Percentiles rank a stretch among this genome's conserved stretches.
These are phyloP conservation scores for Populus tremula DNA, from an alignment of 345 rosid species.

Conservation along the genomic window DNA sequence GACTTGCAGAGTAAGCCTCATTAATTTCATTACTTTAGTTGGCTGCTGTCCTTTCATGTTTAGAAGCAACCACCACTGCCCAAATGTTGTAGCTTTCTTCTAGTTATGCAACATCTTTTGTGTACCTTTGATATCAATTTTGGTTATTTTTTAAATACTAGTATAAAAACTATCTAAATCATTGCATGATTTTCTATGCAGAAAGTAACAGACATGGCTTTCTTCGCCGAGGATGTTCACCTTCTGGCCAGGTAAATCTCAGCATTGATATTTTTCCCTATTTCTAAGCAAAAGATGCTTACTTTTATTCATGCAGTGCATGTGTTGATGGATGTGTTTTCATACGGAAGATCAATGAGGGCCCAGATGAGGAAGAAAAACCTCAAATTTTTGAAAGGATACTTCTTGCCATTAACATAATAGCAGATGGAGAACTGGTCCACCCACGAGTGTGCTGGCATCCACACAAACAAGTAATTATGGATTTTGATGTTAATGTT, in stretches of 20 bases:
- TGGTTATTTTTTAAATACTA: background rate
- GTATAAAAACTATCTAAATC: background rate
- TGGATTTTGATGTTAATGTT: background rate
- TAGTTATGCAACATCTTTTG: background rate
- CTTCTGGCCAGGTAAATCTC: constrained; percentile 74
- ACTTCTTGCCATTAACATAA: constrained; percentile 62
- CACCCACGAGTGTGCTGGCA: constrained; percentile 96
- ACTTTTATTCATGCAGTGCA: constrained; percentile 42
- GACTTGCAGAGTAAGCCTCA: background rate
- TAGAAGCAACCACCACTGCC: background rate
- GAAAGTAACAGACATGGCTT: constrained; percentile 91
- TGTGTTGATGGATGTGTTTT: constrained; percentile 73
- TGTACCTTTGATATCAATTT: background rate
- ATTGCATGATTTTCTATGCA: constrained; percentile 26
- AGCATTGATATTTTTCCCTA: constrained; percentile 3
- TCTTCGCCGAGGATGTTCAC: constrained; percentile 91
- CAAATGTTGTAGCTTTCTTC: background rate
- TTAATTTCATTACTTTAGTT: background rate
- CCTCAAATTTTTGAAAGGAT: constrained; percentile 62
- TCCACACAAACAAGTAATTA: constrained; percentile 77
- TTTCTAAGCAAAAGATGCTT: constrained; percentile 6
- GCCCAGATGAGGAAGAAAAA: constrained; percentile 68
- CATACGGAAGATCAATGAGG: constrained; percentile 78
- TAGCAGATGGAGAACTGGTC: constrained; percentile 45
- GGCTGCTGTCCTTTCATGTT: background rate